Conservation (phyloP, 2,329 filamentous ascomycete genomes). For the Exophiala alcalophila region DNA sequence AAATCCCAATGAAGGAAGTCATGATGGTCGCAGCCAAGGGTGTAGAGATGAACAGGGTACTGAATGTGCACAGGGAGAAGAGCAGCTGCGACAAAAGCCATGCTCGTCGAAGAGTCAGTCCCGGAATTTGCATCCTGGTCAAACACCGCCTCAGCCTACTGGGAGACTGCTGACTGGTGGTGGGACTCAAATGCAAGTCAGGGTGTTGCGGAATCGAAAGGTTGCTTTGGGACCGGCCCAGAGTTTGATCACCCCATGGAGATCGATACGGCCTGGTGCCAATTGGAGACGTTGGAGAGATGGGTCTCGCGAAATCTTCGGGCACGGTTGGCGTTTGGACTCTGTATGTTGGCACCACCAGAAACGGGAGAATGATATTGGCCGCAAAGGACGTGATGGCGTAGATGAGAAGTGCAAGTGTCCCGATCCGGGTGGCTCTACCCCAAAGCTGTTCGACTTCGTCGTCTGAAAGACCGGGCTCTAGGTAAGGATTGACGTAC, state of each 20-base stretch:
- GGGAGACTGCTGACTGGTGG: conserved; percentile 7
- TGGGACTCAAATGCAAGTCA: not conserved
- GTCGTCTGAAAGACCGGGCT: conserved; percentile 69
- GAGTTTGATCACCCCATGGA: conserved; percentile 11
- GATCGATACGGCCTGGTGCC: conserved; percentile 18
- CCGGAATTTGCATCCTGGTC: conserved; percentile 68
- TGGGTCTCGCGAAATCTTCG: conserved; percentile 9
- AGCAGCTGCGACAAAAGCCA: conserved; percentile 86
- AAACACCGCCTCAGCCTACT: conserved; percentile 42
- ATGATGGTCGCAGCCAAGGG: conserved; percentile 71
- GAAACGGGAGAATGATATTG: conserved; percentile 79
- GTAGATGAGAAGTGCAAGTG: conserved; percentile 84
- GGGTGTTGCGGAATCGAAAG: conserved; percentile 2
- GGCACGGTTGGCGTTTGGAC: conserved; percentile 1
- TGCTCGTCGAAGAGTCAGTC: conserved; percentile 79
- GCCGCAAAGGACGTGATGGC: conserved; percentile 78
- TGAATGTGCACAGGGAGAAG: conserved; percentile 77
- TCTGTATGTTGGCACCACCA: conserved; percentile 75
- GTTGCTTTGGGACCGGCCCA: conserved; percentile 24
- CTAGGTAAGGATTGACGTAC: conserved; percentile 79
- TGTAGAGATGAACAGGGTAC: conserved; percentile 70
- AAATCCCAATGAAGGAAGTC: conserved; percentile 78
- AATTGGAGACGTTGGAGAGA: conserved; percentile 16
- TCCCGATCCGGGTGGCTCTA: conserved; percentile 78
- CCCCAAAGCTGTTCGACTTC: conserved; percentile 81